Conservation (phyloP, 257 asterid genomes). For the Solanum etuberosum region DNA sequence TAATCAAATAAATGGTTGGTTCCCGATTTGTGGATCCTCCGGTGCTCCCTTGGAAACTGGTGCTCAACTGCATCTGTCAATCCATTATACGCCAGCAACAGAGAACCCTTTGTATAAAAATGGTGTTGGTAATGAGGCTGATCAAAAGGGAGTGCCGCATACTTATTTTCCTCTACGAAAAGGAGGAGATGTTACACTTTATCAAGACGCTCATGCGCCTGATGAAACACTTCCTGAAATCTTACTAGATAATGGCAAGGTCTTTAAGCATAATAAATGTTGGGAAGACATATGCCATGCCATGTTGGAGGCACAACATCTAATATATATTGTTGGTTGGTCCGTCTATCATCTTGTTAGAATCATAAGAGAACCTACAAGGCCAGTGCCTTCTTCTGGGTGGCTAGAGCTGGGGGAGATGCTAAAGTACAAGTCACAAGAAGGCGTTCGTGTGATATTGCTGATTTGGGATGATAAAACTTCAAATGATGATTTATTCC, state of each 20-base stretch:
- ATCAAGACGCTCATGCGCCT: conserved; percentile 75
- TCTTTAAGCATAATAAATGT: conserved; percentile 42
- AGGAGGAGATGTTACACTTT: conserved; percentile 63
- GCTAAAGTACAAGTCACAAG: conserved; percentile 86
- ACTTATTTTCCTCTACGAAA: conserved; percentile 73
- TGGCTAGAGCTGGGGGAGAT: conserved; percentile 70
- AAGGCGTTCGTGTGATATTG: conserved; percentile 85
- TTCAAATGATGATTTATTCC: conserved; percentile 73
- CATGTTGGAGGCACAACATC: conserved; percentile 61
- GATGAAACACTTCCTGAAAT: conserved; percentile 59
- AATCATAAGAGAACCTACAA: conserved; percentile 64
- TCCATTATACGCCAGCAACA: conserved; percentile 45
- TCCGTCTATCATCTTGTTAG: conserved; percentile 56
- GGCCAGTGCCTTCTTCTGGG: conserved; percentile 69
- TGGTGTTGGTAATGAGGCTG: conserved; percentile 24
- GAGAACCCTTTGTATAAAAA: conserved; percentile 26
- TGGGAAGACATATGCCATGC: conserved; percentile 83
- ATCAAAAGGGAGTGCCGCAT: conserved; percentile 28
- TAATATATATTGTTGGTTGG: conserved; percentile 70
- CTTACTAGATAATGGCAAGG: conserved; percentile 21
- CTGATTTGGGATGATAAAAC: conserved; percentile 98
- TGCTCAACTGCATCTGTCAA: conserved; percentile 42
- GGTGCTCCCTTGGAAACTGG: conserved; percentile 69
- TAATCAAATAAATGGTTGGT: conserved; percentile 64
- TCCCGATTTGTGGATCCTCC: conserved; percentile 47